Base-by-base conservation (phyloP, 2,329 filamentous ascomycete species). In the Verticillium isaacii region DNA sequence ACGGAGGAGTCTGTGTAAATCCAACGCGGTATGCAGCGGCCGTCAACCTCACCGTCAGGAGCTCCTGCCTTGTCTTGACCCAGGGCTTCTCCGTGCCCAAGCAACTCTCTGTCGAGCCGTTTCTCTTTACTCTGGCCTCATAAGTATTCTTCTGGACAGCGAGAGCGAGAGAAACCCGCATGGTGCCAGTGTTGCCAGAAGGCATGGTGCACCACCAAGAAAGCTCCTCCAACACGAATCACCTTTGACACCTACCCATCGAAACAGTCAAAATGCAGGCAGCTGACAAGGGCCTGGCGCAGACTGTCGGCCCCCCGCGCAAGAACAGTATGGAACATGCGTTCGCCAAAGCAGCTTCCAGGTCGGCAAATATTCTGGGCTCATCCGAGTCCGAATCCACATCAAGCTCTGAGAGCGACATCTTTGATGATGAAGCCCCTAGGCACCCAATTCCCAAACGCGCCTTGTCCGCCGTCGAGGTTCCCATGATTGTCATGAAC, bases 401-500 rank as follows among this genome's bases (percentile, higher is more conserved):
- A 11, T 52, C 45, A 12, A 52, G 45, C 45, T 52, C 45, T 5
- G 45, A 52, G 45, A 52, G 45, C 54, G 54, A 56, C n/a, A 56
- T 34, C 12, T 19, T 23, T 17, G 36, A 56, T 9, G 54, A 59
- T 34, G 59, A 59, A n/a, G 65, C 66, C 5, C 64, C 64, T 11
- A 62, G 68, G 61, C 78, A 74, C 62, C 60, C 65, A 32, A 72
- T 80, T 8, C 72, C 76, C 11, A 65, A 66, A 5, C 71, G 76
- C 15, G 62, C 67, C 4, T 67, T 80, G 5, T 71, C 73, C 2
- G 78, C 78, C 7, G 77, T 80, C 19, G 78, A 80, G 64, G 70
- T 80, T 1, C 78, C 78, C 19, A 78, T 78, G 45, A 69, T 79
- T 12, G 77, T 80, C 36, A 69, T 78, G 65, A 75, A 79, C 59